Conservation (phyloP, 805 yeast species). For the Priceomyces medius region DNA sequence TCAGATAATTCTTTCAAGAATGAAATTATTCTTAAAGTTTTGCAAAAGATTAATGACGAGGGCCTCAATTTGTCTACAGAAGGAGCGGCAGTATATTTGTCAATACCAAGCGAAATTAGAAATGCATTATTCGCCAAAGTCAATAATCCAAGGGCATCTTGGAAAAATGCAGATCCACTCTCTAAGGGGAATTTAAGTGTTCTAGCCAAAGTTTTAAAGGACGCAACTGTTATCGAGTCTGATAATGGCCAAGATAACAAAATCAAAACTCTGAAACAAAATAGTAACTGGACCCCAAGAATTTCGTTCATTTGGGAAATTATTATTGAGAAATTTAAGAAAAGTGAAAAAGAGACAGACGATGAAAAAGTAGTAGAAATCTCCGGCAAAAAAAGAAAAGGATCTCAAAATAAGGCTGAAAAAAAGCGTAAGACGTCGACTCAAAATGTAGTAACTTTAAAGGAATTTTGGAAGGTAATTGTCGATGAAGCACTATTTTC, state of each 20-base stretch:
- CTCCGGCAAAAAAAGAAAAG: slow-evolving; percentile 18
- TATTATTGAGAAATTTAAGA: slow-evolving; percentile 46
- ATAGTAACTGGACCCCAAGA: slow-evolving; percentile 71
- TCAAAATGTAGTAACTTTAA: slow-evolving; percentile 23
- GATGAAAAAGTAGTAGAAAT: slow-evolving; percentile 22
- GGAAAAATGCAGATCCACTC: slow-evolving; percentile 77
- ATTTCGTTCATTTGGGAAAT: slow-evolving; percentile 76
- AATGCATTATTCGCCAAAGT: slow-evolving; percentile 8
- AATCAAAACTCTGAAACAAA: slow-evolving; percentile 43
- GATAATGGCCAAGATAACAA: slow-evolving; percentile 26
- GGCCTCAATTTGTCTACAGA: slow-evolving; percentile 70
- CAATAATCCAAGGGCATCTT: slow-evolving; percentile 31
- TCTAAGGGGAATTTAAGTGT: slow-evolving; percentile 62
- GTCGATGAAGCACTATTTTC: slow-evolving; percentile 81
- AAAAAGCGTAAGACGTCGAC: slow-evolving; percentile 13
- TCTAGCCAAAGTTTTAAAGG: slow-evolving; percentile 64
- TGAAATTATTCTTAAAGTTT: slow-evolving; percentile 25
- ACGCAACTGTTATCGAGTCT: slow-evolving; percentile 43
- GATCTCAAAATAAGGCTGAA: slow-evolving; percentile 23
- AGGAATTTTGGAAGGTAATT: slow-evolving; percentile 75
- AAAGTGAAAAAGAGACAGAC: slow-evolving; percentile 5
- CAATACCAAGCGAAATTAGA: slow-evolving; percentile 40
- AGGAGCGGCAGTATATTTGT: slow-evolving; percentile 71
- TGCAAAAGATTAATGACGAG: slow-evolving; percentile 47
- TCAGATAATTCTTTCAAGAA: slow-evolving; percentile 14